phyloP scores from a whole-genome alignment of 2,329 filamentous ascomycete species.

The Dothistroma septosporum region DNA sequence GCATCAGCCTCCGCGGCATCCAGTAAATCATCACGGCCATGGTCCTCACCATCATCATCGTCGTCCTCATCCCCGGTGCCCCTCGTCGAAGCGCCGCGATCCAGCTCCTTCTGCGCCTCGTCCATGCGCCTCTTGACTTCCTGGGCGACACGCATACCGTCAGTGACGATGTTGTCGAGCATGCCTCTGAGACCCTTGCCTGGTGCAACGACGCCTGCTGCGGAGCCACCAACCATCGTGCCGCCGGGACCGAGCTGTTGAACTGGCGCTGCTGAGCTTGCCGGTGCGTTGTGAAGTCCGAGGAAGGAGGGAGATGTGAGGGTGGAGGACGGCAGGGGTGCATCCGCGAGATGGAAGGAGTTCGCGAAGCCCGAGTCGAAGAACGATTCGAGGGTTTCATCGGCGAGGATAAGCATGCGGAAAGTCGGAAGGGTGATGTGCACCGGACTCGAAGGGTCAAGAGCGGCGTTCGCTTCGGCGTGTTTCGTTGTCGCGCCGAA shows the following conservation, averaged over 20 bases:
- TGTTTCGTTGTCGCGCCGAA: slow-evolving; percentile 53
- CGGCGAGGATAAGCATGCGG: slow-evolving; percentile 95
- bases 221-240: slow-evolving; percentile 24
- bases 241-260: slow-evolving; percentile 28
- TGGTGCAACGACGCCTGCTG: slow-evolving; percentile 55
- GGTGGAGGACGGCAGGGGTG: slow-evolving; percentile 46
- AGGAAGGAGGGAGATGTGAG: slow-evolving; percentile 63
- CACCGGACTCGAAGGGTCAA: slow-evolving; percentile 88
- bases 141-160: slow-evolving; percentile 91
- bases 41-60: slow-evolving; percentile 66
- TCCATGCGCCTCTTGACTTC: slow-evolving; percentile 93
- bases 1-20: slow-evolving; percentile 49
- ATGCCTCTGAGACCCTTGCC: slow-evolving; percentile 82
- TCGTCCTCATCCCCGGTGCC: slow-evolving; percentile 48
- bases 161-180: slow-evolving; percentile 93
- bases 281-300: slow-evolving; percentile 54
- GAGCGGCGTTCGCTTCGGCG: slow-evolving; percentile 78
- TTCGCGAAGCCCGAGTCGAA: slow-evolving; percentile 94
- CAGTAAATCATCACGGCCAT: slow-evolving; percentile 50
- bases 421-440: slow-evolving; percentile 97
- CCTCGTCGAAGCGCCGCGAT: slow-evolving; percentile 69
- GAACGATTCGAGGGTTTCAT: slow-evolving; percentile 92
- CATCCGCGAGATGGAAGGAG: slow-evolving; percentile 82
- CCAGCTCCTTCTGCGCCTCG: slow-evolving; percentile 86
- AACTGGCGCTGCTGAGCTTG: slow-evolving; percentile 7